Evolutionary conservation across 2,329 filamentous ascomycete genomes (phyloP), one percentile per base, ranked within the genome.

Genomic region (Penicillium sp.): DNA sequence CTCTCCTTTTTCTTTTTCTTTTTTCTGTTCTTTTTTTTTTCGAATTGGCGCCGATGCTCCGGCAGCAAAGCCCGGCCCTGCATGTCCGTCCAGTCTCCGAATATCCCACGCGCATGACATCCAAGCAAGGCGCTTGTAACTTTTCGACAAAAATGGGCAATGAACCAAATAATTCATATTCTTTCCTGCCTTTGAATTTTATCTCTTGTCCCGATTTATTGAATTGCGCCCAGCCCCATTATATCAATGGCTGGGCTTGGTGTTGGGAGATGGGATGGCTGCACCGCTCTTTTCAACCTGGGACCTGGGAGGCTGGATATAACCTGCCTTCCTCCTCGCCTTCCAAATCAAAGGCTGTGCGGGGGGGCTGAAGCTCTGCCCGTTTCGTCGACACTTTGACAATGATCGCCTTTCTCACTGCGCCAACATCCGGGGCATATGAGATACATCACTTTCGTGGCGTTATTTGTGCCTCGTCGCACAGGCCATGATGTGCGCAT

Each of bases 391-490:
- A 31, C 33, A 15, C 47, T 49, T 50, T 60, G 33, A 27, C 31
- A 33, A 29, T 53, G n/a, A 35, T 47, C 27, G 29, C 6, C 25
- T 40, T 21, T 29, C 15, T 31, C 41, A 37, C 27, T n/a, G 13
- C 21, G 25, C 17, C 25, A 49, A 37, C 23, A 27, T 45, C 27
- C 19, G 19, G 38, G 29, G 41, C 23, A 46, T 25, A 37, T 52
- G 54, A 19, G 64, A 67, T 59, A 43, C 50, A 56, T 67, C 64
- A 60, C 38, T 64, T 62, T 35, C 23, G 59, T 55, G 61, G 58
- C 59, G 53, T 55, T 62, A 27, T 54, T 55, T 49, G 62, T 48
- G n/a, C 57, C 45, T 55, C 40, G 57, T 66, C 55, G 45, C 58
- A 65, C 64, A 60, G 54, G 54, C 59, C 58, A 55, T 65, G 42